Evolutionary conservation across 2,329 filamentous ascomycete genomes (phyloP), one percentile per base, ranked within the genome.

Genomic region (Kalmusia sp.): DNA sequence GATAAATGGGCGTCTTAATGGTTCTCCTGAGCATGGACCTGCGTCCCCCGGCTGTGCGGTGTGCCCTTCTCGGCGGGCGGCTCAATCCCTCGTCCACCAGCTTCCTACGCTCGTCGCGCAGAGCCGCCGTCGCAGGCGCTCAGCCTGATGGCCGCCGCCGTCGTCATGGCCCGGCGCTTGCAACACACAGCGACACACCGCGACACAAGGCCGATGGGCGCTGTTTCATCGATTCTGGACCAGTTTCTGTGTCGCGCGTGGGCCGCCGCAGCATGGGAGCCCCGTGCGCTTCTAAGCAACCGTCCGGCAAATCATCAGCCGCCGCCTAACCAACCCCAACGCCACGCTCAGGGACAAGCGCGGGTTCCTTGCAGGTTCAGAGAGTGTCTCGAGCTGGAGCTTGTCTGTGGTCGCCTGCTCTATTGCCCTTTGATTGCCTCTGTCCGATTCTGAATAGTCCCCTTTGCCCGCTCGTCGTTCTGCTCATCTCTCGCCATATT

Each of bases 321-420:
- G 46, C 38, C 57, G 61, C 57, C 63, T 49, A 55, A 60, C 51
- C 43, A 59, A 39, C 55, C 59, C 55, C 56, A 43, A 53, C 64
- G 67, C 70, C 70, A 65, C 64, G 37, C 57, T 68, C 69, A 70
- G 65, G 66, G 65, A 67, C 63, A 59, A 39, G 54, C 59, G 62
- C 68, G 63, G 64, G 64, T 69, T 59, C 64, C 60, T 55, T 67
- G 64, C 64, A 65, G 63, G 54, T 34, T 33, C 39, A 49, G 37
- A 25, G 14, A 31, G 41, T 15, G 51, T 49, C 54, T 55, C 52
- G 48, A 61, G 52, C 49, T 56, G 56, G 45, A 51, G 53, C 49
- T 55, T 59, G 55, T 60, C 61, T 65, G 61, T 65, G 62, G 62
- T 46, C 54, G 54, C 49, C 41, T 35, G 27, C 46, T 34, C 41